Base-by-base conservation (phyloP, 139 green algal species). In the Trebouxia sp. region DNA sequence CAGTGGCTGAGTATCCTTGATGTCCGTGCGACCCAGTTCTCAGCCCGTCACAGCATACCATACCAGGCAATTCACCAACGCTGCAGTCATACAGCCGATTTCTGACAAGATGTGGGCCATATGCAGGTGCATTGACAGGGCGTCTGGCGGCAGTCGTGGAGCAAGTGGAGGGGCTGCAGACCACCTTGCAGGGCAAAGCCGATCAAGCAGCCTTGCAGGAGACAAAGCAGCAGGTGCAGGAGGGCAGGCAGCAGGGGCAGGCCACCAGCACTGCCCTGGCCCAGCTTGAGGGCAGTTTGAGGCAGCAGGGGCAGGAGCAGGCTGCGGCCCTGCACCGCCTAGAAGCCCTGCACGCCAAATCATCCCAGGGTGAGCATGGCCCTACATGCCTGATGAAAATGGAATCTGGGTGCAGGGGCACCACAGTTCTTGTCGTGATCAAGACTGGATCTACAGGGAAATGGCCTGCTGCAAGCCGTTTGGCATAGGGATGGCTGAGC, bases 271-370 rank as follows among this genome's bases (percentile, higher is more conserved):
- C 42, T 32, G 32, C 62, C 62, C 62, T 72, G 12, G 20, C 62
- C 26, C 15, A 72, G 32, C 24, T 72, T 32, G 32, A 72, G 11
- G 20, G 32, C 32, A 45, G 62, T 6, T 0, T 72, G 32, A 32
- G 35, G 8, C 62, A 43, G 62, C 62, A 72, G 62, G 62, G 62
- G 32, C 62, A 72, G 62, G 62, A 41, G n/a, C 62, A 72, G 14
- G 15, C 62, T 14, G 43, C 62, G n/a, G 32, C 12, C 32, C 32
- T 72, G 62, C 62, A 72, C 9, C 62, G 62, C 32, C 62, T 72
- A 26, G 62, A 72, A 45, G 62, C 62, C 62, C 62, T 72, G 32
- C 42, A 30, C 11, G 62, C 62, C 12, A 72, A 32, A 3, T 42
- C 10, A 11, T 35, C 62, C 28, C 62, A 72, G 43, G 62, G 62